Evolutionary conservation across 2,329 filamentous ascomycete genomes (phyloP).

Genomic region (Claviceps quebecensis): DNA sequence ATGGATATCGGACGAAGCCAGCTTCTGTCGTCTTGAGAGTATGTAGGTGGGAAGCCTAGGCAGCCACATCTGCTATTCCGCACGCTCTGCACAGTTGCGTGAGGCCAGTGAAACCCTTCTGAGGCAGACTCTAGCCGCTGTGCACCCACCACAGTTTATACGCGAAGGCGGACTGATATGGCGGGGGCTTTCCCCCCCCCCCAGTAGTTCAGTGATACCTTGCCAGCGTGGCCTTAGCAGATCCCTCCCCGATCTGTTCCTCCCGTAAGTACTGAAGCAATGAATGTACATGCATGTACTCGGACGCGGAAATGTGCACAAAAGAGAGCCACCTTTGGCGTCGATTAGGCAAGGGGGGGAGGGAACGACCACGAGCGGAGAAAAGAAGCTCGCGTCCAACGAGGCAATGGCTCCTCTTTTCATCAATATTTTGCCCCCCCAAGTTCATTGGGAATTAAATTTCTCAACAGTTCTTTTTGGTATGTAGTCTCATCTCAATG

Average conservation of each 20-base stretch:
- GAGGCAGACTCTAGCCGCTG: neutral
- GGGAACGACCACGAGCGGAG: neutral
- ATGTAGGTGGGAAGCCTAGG: neutral
- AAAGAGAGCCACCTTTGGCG: neutral
- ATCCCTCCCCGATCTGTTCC: neutral
- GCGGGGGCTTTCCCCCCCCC: neutral
- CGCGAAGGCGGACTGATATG: neutral
- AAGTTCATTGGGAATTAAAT: neutral
- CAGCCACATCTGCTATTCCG: neutral
- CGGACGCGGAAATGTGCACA: neutral
- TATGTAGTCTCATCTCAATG: conserved; percentile 39
- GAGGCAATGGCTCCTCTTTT: neutral
- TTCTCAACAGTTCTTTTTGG: neutral
- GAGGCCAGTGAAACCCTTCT: neutral
- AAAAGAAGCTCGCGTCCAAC: neutral
- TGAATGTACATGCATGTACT: neutral
- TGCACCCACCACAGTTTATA: neutral
- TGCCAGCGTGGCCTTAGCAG: neutral
- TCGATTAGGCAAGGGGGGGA: neutral
- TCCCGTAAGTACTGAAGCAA: neutral
- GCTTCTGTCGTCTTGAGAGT: neutral
- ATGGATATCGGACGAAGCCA: neutral
- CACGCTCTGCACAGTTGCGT: neutral
- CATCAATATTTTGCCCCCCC: neutral
- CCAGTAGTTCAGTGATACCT: neutral